Evolutionary conservation across 2,329 filamentous ascomycete genomes (phyloP), one percentile per base, ranked within the genome.

Genomic region (Myriosclerotinia scirpicola): DNA sequence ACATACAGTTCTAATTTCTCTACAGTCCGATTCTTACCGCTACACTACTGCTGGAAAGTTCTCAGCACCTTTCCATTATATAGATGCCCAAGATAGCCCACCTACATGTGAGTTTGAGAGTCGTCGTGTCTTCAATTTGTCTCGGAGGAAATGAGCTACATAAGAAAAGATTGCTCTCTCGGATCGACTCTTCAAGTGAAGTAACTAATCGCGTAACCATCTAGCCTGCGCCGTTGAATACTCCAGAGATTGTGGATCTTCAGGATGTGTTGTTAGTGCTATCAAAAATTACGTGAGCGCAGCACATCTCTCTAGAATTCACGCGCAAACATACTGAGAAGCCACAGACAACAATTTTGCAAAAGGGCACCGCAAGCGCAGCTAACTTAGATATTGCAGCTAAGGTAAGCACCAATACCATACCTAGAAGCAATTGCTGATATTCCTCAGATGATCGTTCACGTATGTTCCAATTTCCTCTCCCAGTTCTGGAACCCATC

Each of bases 31-130:
- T 77, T 85, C 73, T 20, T 78, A 76, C 75, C 82, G 86, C 34
- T 88, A 89, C 77, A 88, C 85, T 8, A 81, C 83, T 75, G 87
- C 84, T 80, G 87, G 85, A 15, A 80, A 80, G 56, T 90, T 85
- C 77, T 85, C 83, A 8, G 83, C 81, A 71, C 82, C 82, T 42
- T 89, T 87, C 76, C 87, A 90, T 79, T 90, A 85, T 78, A 90
- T 90, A 77, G 87, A 90, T 75, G 86, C 87, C 68, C 82, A 87
- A 71, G 87, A 90, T 75, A 77, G 77, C 72, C 87, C 87, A 62
- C 87, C 87, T 1, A 72, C 75, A 7, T 79, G 64, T 66, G 40
- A 66, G 64, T 66, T 3, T 3, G 34, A 11, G 36, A 2, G 17
- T 36, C 26, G 40, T 17, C 9, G 17, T 54, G 2, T 42, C 17